phyloP scores from a whole-genome alignment of 176 grass and related monocot species.

The Aegilops umbellulata region DNA sequence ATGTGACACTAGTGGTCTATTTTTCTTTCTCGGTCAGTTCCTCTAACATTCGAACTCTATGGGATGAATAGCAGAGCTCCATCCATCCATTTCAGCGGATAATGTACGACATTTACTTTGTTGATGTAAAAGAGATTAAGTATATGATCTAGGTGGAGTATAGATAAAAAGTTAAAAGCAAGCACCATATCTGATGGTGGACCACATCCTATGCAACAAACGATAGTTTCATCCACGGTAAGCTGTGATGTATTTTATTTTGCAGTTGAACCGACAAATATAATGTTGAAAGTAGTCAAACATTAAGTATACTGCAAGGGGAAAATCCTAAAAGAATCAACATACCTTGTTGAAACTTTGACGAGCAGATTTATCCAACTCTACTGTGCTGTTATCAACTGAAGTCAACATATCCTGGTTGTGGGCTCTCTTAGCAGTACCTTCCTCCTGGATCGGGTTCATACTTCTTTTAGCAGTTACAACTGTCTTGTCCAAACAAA shows the following conservation, averaged over 20 bases:
- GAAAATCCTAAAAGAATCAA: not conserved
- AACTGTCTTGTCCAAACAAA: slow-evolving; percentile 33
- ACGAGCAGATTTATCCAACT: slow-evolving; percentile 22
- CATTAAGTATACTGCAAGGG: not conserved
- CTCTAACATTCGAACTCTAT: not conserved
- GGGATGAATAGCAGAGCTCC: not conserved
- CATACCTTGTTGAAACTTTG: slow-evolving; percentile 31
- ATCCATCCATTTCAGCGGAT: not conserved
- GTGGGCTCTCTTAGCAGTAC: slow-evolving; percentile 48
- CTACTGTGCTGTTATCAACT: slow-evolving; percentile 10
- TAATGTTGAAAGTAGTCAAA: slow-evolving; percentile 30
- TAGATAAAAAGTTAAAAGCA: not conserved
- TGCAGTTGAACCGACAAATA: slow-evolving; percentile 15
- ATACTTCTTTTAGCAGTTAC: slow-evolving; percentile 55
- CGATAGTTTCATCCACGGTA: slow-evolving; percentile 20
- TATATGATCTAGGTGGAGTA: not conserved
- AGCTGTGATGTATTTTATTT: slow-evolving; percentile 20
- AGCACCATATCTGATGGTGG: not conserved
- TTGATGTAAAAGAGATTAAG: not conserved
- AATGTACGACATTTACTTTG: not conserved
- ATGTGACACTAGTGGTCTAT: slow-evolving; percentile 5
- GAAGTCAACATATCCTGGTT: slow-evolving; percentile 37
- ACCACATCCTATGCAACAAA: slow-evolving; percentile 18
- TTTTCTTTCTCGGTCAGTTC: not conserved
- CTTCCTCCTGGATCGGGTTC: slow-evolving; percentile 43